Percentiles rank a stretch among this genome's conserved stretches.
These are phyloP conservation scores for Epichloe aotearoae DNA, from an alignment of 2,329 filamentous ascomycete genomes.

Conservation along the genomic window DNA sequence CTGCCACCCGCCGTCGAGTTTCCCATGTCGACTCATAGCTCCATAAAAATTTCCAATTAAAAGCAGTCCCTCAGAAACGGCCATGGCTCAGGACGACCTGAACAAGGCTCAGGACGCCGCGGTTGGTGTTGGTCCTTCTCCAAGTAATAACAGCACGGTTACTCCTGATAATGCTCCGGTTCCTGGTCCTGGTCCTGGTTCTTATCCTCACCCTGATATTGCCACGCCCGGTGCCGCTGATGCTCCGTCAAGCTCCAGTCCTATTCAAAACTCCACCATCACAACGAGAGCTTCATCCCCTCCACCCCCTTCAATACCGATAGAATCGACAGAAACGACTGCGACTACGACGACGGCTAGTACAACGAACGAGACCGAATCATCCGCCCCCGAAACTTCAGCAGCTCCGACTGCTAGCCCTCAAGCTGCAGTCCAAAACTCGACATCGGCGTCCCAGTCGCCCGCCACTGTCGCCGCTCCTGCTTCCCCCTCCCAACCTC, in stretches of 20 bases:
- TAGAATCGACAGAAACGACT: neutral
- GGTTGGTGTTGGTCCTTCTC: constrained; percentile 14
- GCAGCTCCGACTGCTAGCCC: constrained; percentile 1
- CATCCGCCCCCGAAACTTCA: neutral
- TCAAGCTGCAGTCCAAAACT: constrained; percentile 1
- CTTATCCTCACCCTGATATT: constrained; percentile 1
- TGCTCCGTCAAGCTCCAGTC: constrained; percentile 5
- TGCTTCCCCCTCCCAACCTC: constrained; percentile 8
- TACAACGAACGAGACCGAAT: neutral
- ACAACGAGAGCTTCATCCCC: constrained; percentile 1
- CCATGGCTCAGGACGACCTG: constrained; percentile 16
- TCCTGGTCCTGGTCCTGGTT: constrained; percentile 4
- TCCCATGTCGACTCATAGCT: constrained; percentile 19
- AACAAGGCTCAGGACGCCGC: constrained; percentile 18
- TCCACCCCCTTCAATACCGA: constrained; percentile 1
- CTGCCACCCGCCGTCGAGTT: constrained; percentile 11
- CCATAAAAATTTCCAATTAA: constrained; percentile 26
- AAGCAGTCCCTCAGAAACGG: constrained; percentile 9
- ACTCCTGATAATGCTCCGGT: constrained; percentile 10
- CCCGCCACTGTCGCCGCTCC: constrained; percentile 7
- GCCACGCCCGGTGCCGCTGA: constrained; percentile 5
- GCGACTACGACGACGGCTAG: neutral
- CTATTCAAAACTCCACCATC: constrained; percentile 1
- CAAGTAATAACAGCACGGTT: constrained; percentile 11
- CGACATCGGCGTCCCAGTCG: constrained; percentile 7